Base-by-base conservation (phyloP, 2,329 filamentous ascomycete species). In the Fusarium ramigenum region DNA sequence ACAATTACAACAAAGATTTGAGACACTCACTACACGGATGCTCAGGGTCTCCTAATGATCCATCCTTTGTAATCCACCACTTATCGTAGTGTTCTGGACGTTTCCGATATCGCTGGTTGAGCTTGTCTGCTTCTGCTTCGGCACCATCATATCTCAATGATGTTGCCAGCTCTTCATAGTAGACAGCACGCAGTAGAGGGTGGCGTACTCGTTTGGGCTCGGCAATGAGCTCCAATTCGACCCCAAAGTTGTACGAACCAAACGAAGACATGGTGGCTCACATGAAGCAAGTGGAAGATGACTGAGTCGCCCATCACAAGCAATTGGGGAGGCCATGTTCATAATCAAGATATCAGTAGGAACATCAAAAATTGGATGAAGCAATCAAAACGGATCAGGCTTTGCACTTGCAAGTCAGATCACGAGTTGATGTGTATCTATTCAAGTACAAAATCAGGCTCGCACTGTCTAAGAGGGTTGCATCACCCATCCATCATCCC, bases 21-120 rank as follows among this genome's bases (percentile, higher is more conserved):
- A 10, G 18, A 25, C 1, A n/a, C 34, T 18, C 2, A 28, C 50
- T 54, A 3, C 50, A 54, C 0, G 50, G 50, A 10, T 54, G 50
- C 1, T 54, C 32, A 18, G 50, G 50, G 5, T 54, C 50, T 2
- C 50, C 50, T 4, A 54, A 3, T 2, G 50, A 54, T 9, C 50
- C 50, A 4, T 54, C 50, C 2, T 54, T 54, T 2, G 50, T 54
- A 9, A 54, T 54, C 50, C 50, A 54, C 34, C 50, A 54, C 23
- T 54, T 54, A 40, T 54, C 5, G 15, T 54, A 54, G 34, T 54
- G 50, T 16, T 54, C 50, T 54, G 50, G 50, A n/a, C 50, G 50
- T 18, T 54, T 54, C 14, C 50, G 50, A 7, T 54, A 54, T 14
- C 34, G 34, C 15, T 54, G 50, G 3, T 54, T 28, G 10, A 54